phyloP scores from a whole-genome alignment of 2,329 filamentous ascomycete genomes.

The Cercospora sp. region DNA sequence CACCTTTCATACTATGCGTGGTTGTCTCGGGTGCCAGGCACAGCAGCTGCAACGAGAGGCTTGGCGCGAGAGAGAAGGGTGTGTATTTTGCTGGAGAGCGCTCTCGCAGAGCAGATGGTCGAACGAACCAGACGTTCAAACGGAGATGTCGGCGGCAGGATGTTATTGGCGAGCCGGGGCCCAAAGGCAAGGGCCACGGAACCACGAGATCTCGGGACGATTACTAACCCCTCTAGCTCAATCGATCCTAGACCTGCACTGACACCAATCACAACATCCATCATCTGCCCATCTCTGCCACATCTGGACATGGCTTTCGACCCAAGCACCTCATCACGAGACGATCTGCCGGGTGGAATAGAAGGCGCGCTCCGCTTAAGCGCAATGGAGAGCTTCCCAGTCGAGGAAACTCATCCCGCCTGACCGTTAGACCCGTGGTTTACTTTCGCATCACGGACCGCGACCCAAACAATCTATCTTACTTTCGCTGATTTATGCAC shows the following conservation, averaged over 20 bases:
- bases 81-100: background rate
- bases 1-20: background rate
- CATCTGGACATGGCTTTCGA: background rate
- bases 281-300: background rate
- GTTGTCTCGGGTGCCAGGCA: background rate
- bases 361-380: background rate
- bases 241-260: background rate
- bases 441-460: background rate
- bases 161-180: background rate
- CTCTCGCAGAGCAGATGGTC: background rate
- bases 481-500: constrained; percentile 1
- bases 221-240: background rate
- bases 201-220: background rate
- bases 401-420: background rate
- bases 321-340: background rate
- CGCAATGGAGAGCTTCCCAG: background rate
- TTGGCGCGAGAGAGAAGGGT: background rate
- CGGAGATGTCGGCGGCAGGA: background rate
- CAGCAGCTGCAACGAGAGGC: background rate
- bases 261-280: background rate
- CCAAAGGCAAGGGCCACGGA: background rate
- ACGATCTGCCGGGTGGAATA: background rate
- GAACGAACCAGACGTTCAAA: background rate
- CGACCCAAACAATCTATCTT: background rate
- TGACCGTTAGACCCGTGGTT: background rate